A percentile compares a stretch with the other conserved stretches of the same genome.
phyloP scores from a whole-genome alignment of 78 protist species.

The Dictyostelium purpureum region DNA sequence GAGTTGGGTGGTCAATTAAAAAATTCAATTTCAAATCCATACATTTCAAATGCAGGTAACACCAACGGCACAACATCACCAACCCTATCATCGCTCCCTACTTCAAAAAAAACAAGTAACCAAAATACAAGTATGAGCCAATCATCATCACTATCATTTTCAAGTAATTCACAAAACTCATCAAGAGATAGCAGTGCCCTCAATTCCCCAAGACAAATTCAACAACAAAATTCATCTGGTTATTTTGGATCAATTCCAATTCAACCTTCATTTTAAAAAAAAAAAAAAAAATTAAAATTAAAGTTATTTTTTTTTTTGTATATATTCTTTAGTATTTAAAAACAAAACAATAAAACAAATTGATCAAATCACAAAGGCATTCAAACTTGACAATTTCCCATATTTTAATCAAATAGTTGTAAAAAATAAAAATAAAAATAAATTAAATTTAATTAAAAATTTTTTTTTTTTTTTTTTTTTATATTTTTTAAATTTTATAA shows the following conservation, averaged over 20 bases:
- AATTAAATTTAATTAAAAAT: no score
- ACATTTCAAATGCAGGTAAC: not conserved
- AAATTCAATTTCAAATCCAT: not conserved
- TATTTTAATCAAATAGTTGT: not conserved
- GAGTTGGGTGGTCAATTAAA: not conserved
- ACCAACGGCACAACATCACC: not conserved
- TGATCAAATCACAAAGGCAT: not conserved
- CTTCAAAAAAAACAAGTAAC: not conserved
- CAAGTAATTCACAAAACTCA: not conserved
- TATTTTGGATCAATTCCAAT: not conserved
- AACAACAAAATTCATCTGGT: not conserved
- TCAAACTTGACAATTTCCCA: not conserved
- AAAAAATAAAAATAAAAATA: no score
- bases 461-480: not conserved
- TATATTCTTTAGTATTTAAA: no score
- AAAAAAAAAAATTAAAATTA: not conserved
- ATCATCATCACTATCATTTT: not conserved
- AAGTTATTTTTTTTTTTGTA: no score
- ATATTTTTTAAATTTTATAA: not conserved
- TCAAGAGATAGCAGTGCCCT: not conserved
- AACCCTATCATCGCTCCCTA: not conserved
- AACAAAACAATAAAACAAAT: no score
- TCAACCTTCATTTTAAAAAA: not conserved
- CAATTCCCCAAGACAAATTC: not conserved
- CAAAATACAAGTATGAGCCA: slow-evolving; percentile 8